A percentile compares a stretch with the other conserved stretches of the same genome.
Evolutionary conservation across 2,329 filamentous ascomycete species (phyloP).

Genomic region (Fusarium setosum): DNA sequence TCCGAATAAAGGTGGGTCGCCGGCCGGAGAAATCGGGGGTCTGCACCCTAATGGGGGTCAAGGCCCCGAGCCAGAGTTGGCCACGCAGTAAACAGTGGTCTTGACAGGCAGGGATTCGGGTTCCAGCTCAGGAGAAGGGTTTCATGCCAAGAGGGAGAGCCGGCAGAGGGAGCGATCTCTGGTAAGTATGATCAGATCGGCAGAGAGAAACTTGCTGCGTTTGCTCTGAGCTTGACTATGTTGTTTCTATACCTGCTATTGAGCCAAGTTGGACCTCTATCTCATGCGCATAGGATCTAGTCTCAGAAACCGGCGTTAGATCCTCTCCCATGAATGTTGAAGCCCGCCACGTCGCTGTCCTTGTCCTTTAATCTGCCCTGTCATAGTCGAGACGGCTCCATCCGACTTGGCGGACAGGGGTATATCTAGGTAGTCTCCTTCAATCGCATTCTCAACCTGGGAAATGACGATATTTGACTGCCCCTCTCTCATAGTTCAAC

Average conservation of each 20-base stretch:
- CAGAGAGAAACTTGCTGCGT: background rate
- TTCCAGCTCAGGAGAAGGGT: background rate
- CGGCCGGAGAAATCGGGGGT: constrained; percentile 2
- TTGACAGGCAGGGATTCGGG: background rate
- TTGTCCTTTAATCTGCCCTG: constrained; percentile 17
- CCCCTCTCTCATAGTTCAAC: no score
- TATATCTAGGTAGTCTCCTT: background rate
- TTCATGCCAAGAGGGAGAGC: background rate
- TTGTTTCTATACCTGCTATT: background rate
- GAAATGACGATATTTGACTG: no score
- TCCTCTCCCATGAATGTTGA: background rate
- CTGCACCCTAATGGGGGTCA: constrained; percentile 11
- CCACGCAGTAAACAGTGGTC: background rate
- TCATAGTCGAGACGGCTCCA: constrained; percentile 7
- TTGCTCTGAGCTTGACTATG: background rate
- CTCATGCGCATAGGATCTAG: background rate
- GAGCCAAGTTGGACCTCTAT: background rate
- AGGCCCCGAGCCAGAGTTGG: background rate
- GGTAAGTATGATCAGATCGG: constrained; percentile 3
- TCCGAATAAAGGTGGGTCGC: constrained; percentile 11
- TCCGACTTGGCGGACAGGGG: constrained; percentile 7
- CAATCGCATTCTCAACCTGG: no score
- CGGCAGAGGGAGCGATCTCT: background rate
- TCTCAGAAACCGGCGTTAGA: background rate
- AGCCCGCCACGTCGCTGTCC: constrained; percentile 1